Percentiles rank a stretch among this genome's conserved stretches.
phyloP scores from a whole-genome alignment of 2,329 filamentous ascomycete species.

The Bipolaris gigantea region DNA sequence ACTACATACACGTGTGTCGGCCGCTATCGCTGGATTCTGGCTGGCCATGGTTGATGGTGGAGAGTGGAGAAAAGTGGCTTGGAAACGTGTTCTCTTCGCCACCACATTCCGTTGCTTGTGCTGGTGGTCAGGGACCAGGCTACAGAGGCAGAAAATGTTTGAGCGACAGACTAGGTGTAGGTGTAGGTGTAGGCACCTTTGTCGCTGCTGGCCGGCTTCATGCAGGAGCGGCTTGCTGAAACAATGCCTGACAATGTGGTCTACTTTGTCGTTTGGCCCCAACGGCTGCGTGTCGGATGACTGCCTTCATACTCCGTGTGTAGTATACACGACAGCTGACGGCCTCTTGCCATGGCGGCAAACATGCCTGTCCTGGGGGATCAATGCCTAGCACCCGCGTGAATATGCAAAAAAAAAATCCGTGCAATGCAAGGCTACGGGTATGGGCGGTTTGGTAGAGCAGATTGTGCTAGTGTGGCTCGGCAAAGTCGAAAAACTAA shows the following conservation, averaged over 20 bases:
- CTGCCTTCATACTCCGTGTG: too few relatives aligned
- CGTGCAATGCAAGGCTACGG: background rate
- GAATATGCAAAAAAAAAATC: background rate
- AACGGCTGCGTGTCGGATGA: background rate
- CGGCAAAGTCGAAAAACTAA: conserved; percentile 21
- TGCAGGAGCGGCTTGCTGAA: conserved; percentile 1
- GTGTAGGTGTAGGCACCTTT: background rate
- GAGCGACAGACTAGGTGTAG: background rate
- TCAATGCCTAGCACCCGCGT: background rate
- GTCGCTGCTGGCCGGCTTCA: background rate
- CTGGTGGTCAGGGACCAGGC: background rate
- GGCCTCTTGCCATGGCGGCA: background rate
- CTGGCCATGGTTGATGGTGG: background rate
- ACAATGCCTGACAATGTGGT: background rate
- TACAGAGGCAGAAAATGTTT: background rate
- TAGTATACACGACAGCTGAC: background rate
- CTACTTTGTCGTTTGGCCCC: background rate
- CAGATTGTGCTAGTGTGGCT: conserved; percentile 13
- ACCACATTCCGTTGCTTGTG: background rate
- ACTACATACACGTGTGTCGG: too few relatives aligned
- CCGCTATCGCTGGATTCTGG: background rate
- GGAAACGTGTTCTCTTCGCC: background rate
- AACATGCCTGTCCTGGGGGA: background rate
- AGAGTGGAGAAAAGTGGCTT: too few relatives aligned
- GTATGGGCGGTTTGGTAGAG: conserved; percentile 8